Evolutionary conservation across 768 basidiomycete species (phyloP).

Genomic region (Termitomyces heimii): DNA sequence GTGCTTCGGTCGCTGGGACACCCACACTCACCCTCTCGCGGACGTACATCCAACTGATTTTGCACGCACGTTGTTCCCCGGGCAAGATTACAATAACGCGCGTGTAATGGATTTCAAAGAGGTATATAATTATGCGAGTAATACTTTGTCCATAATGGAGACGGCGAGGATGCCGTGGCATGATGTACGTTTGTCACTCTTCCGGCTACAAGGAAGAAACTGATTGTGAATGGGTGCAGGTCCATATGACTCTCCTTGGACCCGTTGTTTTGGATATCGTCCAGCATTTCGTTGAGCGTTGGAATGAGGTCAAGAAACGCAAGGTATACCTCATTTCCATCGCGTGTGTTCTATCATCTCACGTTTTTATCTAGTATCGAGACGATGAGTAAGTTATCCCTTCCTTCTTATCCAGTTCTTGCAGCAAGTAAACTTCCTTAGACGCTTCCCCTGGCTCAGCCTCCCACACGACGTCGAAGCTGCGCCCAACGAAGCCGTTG

Average conservation of each 20-base stretch:
- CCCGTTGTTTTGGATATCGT: slow-evolving; percentile 81
- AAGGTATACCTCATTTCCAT: slow-evolving; percentile 38
- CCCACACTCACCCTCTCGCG: slow-evolving; percentile 81
- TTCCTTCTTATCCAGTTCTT: slow-evolving; percentile 25
- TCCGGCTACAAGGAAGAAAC: not conserved
- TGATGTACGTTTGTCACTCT: slow-evolving; percentile 51
- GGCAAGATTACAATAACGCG: slow-evolving; percentile 92
- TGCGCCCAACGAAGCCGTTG: slow-evolving; percentile 64
- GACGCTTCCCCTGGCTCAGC: slow-evolving; percentile 48
- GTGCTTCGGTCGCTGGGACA: slow-evolving; percentile 98
- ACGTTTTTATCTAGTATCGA: slow-evolving; percentile 26
- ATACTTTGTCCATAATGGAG: slow-evolving; percentile 61
- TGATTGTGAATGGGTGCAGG: slow-evolving; percentile 29
- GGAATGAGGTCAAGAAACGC: slow-evolving; percentile 86
- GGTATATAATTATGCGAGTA: slow-evolving; percentile 73
- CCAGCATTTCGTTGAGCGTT: slow-evolving; percentile 93
- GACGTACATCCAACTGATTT: slow-evolving; percentile 92
- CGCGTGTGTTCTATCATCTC: not conserved
- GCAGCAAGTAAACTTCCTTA: slow-evolving; percentile 14
- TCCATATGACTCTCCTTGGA: slow-evolving; percentile 81
- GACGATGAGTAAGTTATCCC: slow-evolving; percentile 38
- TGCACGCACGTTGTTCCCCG: slow-evolving; percentile 78
- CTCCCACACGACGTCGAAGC: slow-evolving; percentile 65
- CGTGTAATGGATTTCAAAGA: slow-evolving; percentile 80
- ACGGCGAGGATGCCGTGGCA: slow-evolving; percentile 91